phyloP scores from a whole-genome alignment of 345 rosid genomes.

The Combretum micranthum region DNA sequence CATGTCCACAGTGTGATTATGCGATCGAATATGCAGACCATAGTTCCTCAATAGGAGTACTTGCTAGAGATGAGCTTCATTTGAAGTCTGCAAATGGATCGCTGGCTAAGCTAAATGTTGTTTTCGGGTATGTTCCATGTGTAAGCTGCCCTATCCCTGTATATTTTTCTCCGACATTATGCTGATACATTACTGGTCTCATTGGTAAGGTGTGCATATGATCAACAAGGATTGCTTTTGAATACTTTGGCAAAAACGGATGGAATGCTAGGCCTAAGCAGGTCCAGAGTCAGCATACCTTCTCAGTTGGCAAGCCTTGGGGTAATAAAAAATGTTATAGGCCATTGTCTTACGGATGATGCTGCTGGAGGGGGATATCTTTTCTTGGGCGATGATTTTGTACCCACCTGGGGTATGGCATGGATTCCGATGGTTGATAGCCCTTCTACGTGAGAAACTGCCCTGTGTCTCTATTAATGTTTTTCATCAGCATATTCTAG shows the following conservation, averaged over 20 bases:
- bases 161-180: background rate
- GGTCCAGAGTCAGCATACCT: conserved; percentile 80
- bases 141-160: background rate
- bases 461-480: conserved; percentile 3
- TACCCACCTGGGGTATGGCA: conserved; percentile 62
- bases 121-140: conserved; percentile 56
- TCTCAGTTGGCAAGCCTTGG: conserved; percentile 84
- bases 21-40: conserved; percentile 93
- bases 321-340: conserved; percentile 69
- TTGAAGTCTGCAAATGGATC: conserved; percentile 62
- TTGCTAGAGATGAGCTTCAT: conserved; percentile 74
- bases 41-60: conserved; percentile 89
- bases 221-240: conserved; percentile 83
- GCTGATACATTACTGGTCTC: conserved; percentile 10
- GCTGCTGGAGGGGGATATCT: conserved; percentile 60
- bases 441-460: conserved; percentile 49
- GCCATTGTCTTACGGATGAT: conserved; percentile 78
- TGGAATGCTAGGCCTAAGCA: conserved; percentile 86
- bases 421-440: conserved; percentile 77
- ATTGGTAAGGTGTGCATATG: conserved; percentile 76
- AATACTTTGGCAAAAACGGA: conserved; percentile 69
- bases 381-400: conserved; percentile 81
- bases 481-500: background rate
- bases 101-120: conserved; percentile 39
- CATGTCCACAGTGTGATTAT: conserved; percentile 80